Conservation (phyloP, 441 rosid genomes). For the Populus trichocarpa region DNA sequence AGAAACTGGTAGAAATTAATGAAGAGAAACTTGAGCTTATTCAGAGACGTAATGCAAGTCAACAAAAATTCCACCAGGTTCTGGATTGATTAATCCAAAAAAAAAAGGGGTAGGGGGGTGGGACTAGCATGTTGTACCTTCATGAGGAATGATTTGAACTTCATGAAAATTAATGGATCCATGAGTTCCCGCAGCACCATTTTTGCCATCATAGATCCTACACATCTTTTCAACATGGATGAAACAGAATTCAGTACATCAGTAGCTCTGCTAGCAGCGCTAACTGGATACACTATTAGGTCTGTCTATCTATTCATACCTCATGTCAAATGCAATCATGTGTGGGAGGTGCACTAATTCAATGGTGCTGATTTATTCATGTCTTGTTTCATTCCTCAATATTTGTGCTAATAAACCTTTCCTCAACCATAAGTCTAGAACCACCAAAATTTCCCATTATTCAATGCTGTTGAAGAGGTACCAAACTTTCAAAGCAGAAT, state of each 20-base stretch:
- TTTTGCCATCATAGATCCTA: conserved; percentile 97
- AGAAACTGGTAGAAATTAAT: not conserved
- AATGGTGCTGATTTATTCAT: not conserved
- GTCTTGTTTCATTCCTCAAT: not conserved
- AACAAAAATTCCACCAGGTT: not conserved
- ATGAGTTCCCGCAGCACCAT: conserved; percentile 91
- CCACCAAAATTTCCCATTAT: not conserved
- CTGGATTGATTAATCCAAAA: not conserved
- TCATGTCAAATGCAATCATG: conserved; percentile 96
- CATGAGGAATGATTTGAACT: conserved; percentile 72
- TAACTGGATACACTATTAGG: not conserved
- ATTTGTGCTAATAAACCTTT: not conserved
- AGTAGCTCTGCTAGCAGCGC: conserved; percentile 6
- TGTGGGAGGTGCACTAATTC: not conserved
- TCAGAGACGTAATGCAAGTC: not conserved
- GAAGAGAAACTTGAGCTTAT: not conserved
- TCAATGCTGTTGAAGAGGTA: no score
- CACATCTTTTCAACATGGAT: conserved; percentile 51
- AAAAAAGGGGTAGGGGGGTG: not conserved
- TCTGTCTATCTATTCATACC: conserved; percentile 35
- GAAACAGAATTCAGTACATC: conserved; percentile 18
- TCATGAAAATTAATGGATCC: conserved; percentile 74
- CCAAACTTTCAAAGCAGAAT: not conserved
- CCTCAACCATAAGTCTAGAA: not conserved
- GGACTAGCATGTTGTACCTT: conserved; percentile 45